Percentiles rank a stretch among this genome's conserved stretches.
phyloP scores from a whole-genome alignment of 139 green algal genomes.

The Yamagishiella unicocca region DNA sequence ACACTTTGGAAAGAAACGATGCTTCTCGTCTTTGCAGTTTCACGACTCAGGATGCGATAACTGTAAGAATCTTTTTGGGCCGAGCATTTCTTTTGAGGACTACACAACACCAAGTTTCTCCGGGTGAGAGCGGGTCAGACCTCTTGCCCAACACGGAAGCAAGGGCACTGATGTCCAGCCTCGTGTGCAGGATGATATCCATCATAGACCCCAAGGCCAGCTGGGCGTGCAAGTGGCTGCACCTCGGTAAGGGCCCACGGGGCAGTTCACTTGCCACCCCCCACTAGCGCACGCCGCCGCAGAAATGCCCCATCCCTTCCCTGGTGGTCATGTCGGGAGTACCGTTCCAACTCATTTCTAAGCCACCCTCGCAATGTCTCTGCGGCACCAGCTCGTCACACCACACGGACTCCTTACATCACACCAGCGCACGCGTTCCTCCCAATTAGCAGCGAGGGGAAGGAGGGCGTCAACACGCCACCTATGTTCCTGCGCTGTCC shows the following conservation, averaged over 20 bases:
- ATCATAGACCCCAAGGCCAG: constrained; percentile 77
- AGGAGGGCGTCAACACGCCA: too few relatives aligned
- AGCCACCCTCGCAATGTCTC: too few relatives aligned
- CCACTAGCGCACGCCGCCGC: too few relatives aligned
- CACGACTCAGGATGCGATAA: constrained; percentile 82
- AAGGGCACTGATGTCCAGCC: too few relatives aligned
- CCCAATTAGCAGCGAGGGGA: too few relatives aligned
- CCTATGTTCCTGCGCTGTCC: neutral
- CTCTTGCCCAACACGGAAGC: too few relatives aligned
- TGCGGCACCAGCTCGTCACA: too few relatives aligned
- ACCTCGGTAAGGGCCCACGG: constrained; percentile 56
- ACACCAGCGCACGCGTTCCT: too few relatives aligned
- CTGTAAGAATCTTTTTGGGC: constrained; percentile 73
- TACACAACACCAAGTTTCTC: constrained; percentile 85
- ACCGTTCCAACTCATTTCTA: too few relatives aligned
- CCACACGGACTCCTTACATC: too few relatives aligned
- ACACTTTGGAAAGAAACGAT: neutral
- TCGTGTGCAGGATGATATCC: constrained; percentile 65
- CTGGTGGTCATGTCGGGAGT: too few relatives aligned
- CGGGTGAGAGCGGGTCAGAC: constrained; percentile 67
- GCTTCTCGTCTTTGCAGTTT: constrained; percentile 57
- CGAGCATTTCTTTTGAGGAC: constrained; percentile 70
- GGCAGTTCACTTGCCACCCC: neutral
- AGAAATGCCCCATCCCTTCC: too few relatives aligned
- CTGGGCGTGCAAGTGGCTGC: constrained; percentile 82